phyloP scores from a whole-genome alignment of 139 green algal genomes.

The Chlamydomonas sphaeroides region DNA sequence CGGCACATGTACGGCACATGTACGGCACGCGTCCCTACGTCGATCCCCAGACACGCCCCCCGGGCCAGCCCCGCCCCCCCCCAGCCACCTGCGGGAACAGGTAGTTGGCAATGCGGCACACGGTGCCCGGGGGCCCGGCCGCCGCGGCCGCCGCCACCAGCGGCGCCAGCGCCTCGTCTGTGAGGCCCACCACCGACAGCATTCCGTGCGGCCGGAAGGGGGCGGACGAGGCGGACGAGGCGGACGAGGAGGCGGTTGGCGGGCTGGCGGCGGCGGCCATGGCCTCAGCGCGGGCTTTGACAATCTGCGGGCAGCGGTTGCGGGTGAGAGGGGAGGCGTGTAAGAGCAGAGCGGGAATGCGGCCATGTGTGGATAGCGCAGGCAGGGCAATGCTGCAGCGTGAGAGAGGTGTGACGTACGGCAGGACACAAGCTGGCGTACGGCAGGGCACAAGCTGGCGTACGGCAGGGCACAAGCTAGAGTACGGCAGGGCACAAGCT shows the following conservation, averaged over 20 bases:
- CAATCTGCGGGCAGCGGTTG: constrained; percentile 67
- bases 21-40: not conserved
- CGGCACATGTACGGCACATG: no score
- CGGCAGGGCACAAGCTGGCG: no score
- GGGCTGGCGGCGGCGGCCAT: constrained; percentile 81
- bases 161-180: constrained; percentile 71
- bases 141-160: constrained; percentile 47
- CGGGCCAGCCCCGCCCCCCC: not conserved
- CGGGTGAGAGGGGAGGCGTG: no score
- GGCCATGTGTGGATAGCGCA: no score
- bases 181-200: constrained; percentile 89
- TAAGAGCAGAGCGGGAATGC: no score
- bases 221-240: constrained; percentile 8
- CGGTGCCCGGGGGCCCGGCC: constrained; percentile 40
- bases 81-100: constrained; percentile 80
- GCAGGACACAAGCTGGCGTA: no score
- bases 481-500: no score
- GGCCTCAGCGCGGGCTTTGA: constrained; percentile 83
- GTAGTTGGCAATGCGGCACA: constrained; percentile 90
- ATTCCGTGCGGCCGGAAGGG: constrained; percentile 82
- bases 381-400: no score
- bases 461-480: no score
- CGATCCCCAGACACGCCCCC: no score
- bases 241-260: no score
- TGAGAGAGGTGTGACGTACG: no score